phyloP scores from a whole-genome alignment of 1,284 basidiomycete genomes.

The Anthracocystis walkeri region DNA sequence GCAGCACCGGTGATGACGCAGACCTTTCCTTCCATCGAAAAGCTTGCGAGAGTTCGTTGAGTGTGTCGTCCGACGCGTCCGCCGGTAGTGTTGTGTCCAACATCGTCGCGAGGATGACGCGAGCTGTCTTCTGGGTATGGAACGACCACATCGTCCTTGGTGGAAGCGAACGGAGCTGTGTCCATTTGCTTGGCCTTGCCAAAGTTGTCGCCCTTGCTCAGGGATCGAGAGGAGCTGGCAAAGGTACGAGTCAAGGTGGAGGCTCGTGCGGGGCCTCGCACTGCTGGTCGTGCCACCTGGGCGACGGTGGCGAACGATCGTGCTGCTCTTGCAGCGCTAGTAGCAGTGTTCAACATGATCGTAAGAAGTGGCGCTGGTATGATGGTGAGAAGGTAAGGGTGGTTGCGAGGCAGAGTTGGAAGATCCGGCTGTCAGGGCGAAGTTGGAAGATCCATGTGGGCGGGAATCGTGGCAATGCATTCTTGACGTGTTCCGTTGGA shows the following conservation, averaged over 20 bases:
- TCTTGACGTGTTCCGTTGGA: constrained; percentile 24
- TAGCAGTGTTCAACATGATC: constrained; percentile 21
- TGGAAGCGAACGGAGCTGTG: constrained; percentile 33
- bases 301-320: constrained; percentile 21
- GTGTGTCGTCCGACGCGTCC: constrained; percentile 54
- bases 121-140: constrained; percentile 46
- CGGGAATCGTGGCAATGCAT: constrained; percentile 13
- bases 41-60: constrained; percentile 59
- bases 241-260: constrained; percentile 23
- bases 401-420: neutral
- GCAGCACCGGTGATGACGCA: constrained; percentile 95
- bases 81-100: constrained; percentile 60
- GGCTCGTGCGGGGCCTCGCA: constrained; percentile 12
- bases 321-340: constrained; percentile 28
- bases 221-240: constrained; percentile 31
- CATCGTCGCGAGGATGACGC: constrained; percentile 51
- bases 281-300: constrained; percentile 11
- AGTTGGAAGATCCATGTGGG: neutral
- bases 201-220: constrained; percentile 25
- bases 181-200: constrained; percentile 37
- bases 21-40: constrained; percentile 74
- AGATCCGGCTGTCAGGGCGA: neutral
- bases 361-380: neutral
- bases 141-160: constrained; percentile 39
- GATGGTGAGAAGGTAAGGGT: constrained; percentile 9